Conservation (phyloP, 2,329 filamentous ascomycete genomes). For the Juglanconis sp. region DNA sequence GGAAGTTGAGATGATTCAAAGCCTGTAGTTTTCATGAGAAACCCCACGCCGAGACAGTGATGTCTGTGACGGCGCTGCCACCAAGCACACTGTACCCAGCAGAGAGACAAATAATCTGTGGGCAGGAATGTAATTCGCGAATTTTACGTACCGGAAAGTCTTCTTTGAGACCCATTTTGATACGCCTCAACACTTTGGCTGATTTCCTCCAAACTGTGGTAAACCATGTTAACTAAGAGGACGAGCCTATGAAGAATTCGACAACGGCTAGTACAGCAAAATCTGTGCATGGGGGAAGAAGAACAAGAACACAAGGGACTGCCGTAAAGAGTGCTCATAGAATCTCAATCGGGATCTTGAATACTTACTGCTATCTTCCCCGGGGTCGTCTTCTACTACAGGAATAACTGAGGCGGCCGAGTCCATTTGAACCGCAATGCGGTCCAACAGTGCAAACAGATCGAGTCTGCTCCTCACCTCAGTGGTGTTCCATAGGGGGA, state of each 20-base stretch:
- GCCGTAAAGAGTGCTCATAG: too few species aligned
- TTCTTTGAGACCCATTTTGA: neutral
- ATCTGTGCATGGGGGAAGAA: neutral
- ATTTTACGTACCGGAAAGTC: conserved; percentile 1
- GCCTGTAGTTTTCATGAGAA: too few species aligned
- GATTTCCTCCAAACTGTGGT: neutral
- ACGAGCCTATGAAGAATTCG: neutral
- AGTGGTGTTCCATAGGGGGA: conserved; percentile 35
- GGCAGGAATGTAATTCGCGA: too few species aligned
- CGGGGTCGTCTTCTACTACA: conserved; percentile 9
- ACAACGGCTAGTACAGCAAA: neutral
- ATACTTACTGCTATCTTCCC: conserved; percentile 5
- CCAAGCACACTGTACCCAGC: too few species aligned
- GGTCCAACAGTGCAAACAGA: conserved; percentile 28
- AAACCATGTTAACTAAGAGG: neutral
- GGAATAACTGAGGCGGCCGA: neutral
- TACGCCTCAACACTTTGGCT: neutral
- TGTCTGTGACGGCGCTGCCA: too few species aligned
- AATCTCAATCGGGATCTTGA: neutral
- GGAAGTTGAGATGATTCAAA: too few species aligned
- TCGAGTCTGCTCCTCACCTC: conserved; percentile 31
- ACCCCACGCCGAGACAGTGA: too few species aligned
- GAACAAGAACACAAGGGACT: neutral
- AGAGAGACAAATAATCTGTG: too few species aligned
- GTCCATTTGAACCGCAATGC: conserved; percentile 18